Conservation (phyloP, 129 eudicot genomes). For the Ambrosia trifida region DNA sequence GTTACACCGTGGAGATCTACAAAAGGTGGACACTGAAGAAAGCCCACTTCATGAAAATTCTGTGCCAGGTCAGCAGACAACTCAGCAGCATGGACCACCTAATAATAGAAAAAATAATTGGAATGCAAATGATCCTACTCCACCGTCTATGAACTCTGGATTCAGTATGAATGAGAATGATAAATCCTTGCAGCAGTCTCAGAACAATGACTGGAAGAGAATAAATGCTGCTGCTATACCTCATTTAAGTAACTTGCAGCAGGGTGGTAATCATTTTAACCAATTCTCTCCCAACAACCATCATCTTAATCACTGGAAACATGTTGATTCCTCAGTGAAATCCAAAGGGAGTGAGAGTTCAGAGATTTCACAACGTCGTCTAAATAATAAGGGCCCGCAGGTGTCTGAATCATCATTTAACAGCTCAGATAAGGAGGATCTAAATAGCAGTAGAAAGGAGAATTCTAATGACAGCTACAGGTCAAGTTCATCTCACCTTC, state of each 20-base stretch:
- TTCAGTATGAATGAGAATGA: slow-evolving; percentile 37
- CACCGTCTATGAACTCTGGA: slow-evolving; percentile 39
- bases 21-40: slow-evolving; percentile 42
- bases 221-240: slow-evolving; percentile 29
- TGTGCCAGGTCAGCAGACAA: slow-evolving; percentile 39
- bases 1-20: slow-evolving; percentile 45
- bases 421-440: slow-evolving; percentile 46
- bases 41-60: slow-evolving; percentile 39
- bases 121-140: slow-evolving; percentile 38
- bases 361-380: slow-evolving; percentile 40
- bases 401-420: slow-evolving; percentile 53
- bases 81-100: slow-evolving; percentile 41
- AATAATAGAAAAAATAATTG: slow-evolving; percentile 37
- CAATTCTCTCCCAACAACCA: slow-evolving; percentile 41
- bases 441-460: slow-evolving; percentile 47
- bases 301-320: slow-evolving; percentile 53
- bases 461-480: slow-evolving; percentile 59
- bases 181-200: slow-evolving; percentile 37
- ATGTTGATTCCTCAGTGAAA: slow-evolving; percentile 45
- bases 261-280: slow-evolving; percentile 36
- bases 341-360: slow-evolving; percentile 45
- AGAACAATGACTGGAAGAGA: slow-evolving; percentile 41
- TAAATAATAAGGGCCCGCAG: slow-evolving; percentile 44
- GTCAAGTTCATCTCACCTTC: slow-evolving; percentile 48
- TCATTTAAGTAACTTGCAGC: slow-evolving; percentile 33